Evolutionary conservation across 345 rosid genomes (phyloP).

Genomic region (Sapria himalayana): DNA sequence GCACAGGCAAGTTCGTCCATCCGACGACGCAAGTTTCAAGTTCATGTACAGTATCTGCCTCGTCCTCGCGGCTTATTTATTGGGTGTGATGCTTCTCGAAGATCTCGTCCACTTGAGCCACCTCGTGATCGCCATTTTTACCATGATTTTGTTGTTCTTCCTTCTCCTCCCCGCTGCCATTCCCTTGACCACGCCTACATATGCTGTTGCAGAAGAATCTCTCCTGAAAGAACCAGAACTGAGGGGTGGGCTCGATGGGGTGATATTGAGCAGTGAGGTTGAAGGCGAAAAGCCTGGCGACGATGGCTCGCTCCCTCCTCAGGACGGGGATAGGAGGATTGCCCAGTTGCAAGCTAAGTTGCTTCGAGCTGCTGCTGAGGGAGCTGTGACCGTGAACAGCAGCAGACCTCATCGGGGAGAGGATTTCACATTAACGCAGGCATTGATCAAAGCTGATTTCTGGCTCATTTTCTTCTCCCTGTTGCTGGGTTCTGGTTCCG

Average conservation of each 20-base stretch:
- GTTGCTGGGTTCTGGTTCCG: conserved; percentile 85
- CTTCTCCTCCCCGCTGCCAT: conserved; percentile 46
- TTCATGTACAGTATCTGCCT: conserved; percentile 62
- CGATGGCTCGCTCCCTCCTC: conserved; percentile 70
- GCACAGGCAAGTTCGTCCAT: conserved; percentile 55
- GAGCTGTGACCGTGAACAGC: conserved; percentile 71
- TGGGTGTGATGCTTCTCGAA: conserved; percentile 82
- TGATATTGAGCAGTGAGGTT: conserved; percentile 67
- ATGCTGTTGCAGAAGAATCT: conserved; percentile 35
- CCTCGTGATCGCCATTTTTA: conserved; percentile 23
- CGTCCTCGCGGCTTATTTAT: conserved; percentile 61
- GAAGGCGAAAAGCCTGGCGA: conserved; percentile 91
- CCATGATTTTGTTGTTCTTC: conserved; percentile 37
- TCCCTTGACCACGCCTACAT: conserved; percentile 34
- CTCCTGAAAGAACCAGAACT: conserved; percentile 40
- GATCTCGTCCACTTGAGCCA: conserved; percentile 46
- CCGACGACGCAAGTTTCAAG: conserved; percentile 46
- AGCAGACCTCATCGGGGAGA: conserved; percentile 76
- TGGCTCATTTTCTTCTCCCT: conserved; percentile 86
- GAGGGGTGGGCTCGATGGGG: conserved; percentile 16
- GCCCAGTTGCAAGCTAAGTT: conserved; percentile 64
- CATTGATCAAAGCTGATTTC: conserved; percentile 77
- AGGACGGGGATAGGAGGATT: conserved; percentile 60
- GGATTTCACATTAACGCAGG: conserved; percentile 77
- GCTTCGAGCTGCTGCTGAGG: conserved; percentile 81